Conservation (phyloP, 257 asterid genomes). For the Rubia yunnanensis region DNA sequence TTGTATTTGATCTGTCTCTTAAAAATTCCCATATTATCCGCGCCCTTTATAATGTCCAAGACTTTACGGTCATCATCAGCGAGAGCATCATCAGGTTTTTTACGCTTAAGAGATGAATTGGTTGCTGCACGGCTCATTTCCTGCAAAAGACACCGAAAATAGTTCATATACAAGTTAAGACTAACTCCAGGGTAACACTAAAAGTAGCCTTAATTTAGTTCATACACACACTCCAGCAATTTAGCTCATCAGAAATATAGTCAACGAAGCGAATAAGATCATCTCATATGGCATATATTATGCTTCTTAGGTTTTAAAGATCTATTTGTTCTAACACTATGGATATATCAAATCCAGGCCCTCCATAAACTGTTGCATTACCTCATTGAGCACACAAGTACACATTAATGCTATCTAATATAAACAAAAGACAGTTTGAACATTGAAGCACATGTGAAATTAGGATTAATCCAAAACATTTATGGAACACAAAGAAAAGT, state of each 20-base stretch:
- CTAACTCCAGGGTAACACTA: not conserved
- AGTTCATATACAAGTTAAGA: not conserved
- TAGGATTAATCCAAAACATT: not conserved
- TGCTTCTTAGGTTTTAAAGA: no score
- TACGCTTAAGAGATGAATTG: not conserved
- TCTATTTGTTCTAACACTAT: no score
- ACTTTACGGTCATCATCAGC: not conserved
- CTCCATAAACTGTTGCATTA: no score
- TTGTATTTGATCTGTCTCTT: not conserved
- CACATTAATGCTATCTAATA: no score
- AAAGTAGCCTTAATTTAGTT: not conserved
- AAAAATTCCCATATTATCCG: not conserved
- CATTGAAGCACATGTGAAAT: not conserved
- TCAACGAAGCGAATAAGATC: no score
- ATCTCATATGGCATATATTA: no score
- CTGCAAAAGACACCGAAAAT: not conserved
- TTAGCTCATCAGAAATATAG: no score
- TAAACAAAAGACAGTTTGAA: not conserved
- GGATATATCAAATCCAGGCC: no score
- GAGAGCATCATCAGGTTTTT: not conserved
- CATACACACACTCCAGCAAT: no score
- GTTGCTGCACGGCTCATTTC: not conserved
- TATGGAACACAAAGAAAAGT: not conserved
- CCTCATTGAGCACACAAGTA: no score
- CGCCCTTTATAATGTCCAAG: not conserved